A percentile compares a stretch with the other conserved stretches of the same genome.
These are phyloP conservation scores for Sphagnum tenellum DNA, from an alignment of 225 moss, liverwort and hornwort genomes.

Conservation along the genomic window DNA sequence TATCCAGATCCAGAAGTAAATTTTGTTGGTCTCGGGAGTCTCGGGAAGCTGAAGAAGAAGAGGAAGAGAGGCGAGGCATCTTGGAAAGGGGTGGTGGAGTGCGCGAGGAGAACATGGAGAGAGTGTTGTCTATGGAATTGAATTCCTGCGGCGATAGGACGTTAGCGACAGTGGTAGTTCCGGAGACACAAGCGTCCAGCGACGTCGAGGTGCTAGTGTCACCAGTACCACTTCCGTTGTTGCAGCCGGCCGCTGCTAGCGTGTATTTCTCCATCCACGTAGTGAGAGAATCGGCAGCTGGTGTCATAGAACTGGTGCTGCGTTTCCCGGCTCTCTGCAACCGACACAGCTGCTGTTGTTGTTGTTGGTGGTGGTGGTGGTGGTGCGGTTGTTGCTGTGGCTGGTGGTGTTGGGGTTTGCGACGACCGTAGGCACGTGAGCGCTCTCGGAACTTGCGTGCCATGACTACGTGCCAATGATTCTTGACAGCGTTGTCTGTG, in stretches of 20 bases:
- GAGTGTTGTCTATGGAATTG: conserved; percentile 11
- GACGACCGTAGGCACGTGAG: conserved; percentile 67
- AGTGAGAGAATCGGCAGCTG: conserved; percentile 52
- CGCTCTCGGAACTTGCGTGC: conserved; percentile 84
- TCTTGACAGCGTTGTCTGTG: conserved; percentile 97
- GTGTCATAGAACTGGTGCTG: conserved; percentile 8
- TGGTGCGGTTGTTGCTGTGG: too few relatives aligned
- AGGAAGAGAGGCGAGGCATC: conserved; percentile 41
- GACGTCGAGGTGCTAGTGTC: background rate
- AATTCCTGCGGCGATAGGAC: conserved; percentile 39
- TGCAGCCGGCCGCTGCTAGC: conserved; percentile 4
- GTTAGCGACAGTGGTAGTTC: conserved; percentile 27
- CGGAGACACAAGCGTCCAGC: conserved; percentile 15
- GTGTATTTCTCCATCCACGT: conserved; percentile 90
- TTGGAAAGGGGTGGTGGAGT: conserved; percentile 33
- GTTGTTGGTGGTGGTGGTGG: conserved; percentile 24
- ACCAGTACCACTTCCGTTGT: background rate
- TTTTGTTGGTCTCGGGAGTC: conserved; percentile 3
- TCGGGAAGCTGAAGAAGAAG: conserved; percentile 18
- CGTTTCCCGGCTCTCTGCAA: background rate
- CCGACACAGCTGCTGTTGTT: background rate
- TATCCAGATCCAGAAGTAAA: too few relatives aligned
- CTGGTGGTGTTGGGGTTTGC: conserved; percentile 63
- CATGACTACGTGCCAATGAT: conserved; percentile 96
- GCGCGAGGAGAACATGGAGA: background rate